Evolutionary conservation across 2,329 filamentous ascomycete species (phyloP).

Genomic region (Ceratocystis eucalypticola): DNA sequence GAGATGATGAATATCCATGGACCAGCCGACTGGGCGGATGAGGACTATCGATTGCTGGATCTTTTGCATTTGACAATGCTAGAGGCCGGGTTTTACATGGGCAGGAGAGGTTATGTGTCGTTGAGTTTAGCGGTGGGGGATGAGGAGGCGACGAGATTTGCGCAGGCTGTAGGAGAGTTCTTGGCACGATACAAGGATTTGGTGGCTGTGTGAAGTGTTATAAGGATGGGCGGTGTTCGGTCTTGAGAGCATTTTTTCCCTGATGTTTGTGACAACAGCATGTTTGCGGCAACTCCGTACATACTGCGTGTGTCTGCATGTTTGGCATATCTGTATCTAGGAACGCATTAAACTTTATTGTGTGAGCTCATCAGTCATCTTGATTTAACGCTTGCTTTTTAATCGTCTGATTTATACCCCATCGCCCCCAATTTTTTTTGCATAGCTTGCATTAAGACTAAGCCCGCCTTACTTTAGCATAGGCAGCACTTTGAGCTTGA

Average conservation of each 20-base stretch:
- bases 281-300: neutral
- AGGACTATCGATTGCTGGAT: conserved; percentile 25
- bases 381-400: neutral
- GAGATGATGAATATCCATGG: conserved; percentile 26
- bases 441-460: conserved; percentile 5
- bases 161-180: conserved; percentile 28
- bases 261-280: neutral
- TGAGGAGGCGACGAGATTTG: conserved; percentile 31
- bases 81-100: conserved; percentile 32
- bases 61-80: conserved; percentile 37
- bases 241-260: neutral
- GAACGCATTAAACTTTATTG: too few relatives aligned
- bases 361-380: too few relatives aligned
- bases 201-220: conserved; percentile 9
- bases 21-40: conserved; percentile 14
- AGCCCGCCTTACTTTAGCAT: neutral
- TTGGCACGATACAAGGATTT: conserved; percentile 5
- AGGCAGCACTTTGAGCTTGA: conserved; percentile 5
- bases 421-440: neutral
- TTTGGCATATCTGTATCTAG: neutral
- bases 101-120: conserved; percentile 30
- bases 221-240: neutral
- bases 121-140: conserved; percentile 30
- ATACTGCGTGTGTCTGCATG: neutral
- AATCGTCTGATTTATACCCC: neutral